phyloP scores from a whole-genome alignment of 2,329 filamentous ascomycete genomes.

The Penicillium freii region DNA sequence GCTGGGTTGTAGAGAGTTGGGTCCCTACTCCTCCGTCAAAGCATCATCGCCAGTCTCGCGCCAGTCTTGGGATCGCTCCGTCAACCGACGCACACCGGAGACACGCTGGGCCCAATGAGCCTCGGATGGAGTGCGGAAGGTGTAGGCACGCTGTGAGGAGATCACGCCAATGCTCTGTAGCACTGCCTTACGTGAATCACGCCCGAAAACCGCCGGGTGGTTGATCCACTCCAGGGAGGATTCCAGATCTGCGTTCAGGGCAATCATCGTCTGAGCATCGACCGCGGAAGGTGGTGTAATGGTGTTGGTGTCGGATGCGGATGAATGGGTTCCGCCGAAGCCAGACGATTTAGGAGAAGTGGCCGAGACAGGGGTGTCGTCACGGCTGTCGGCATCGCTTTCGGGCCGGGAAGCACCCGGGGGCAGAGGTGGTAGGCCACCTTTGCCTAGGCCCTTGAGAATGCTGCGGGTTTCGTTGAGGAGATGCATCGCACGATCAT shows the following conservation, averaged over 20 bases:
- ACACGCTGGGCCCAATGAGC: slow-evolving; percentile 84
- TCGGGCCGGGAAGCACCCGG: slow-evolving; percentile 45
- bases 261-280: slow-evolving; percentile 74
- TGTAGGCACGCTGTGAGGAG: slow-evolving; percentile 88
- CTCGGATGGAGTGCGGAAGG: slow-evolving; percentile 87
- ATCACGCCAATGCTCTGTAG: slow-evolving; percentile 96
- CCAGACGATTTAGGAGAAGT: slow-evolving; percentile 40
- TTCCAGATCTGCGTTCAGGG: slow-evolving; percentile 87
- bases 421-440: slow-evolving; percentile 84
- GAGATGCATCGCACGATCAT: slow-evolving; percentile 89
- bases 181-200: slow-evolving; percentile 92
- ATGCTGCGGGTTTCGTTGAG: slow-evolving; percentile 92
- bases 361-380: slow-evolving; percentile 35
- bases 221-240: slow-evolving; percentile 94
- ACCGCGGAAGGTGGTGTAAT: slow-evolving; percentile 67
- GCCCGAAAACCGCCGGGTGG: slow-evolving; percentile 89
- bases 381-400: slow-evolving; percentile 42
- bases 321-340: slow-evolving; percentile 35
- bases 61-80: slow-evolving; percentile 86
- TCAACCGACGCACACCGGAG: slow-evolving; percentile 73
- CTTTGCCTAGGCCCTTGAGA: slow-evolving; percentile 92
- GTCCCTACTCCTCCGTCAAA: slow-evolving; percentile 51
- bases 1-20: not conserved
- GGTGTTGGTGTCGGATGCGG: slow-evolving; percentile 45
- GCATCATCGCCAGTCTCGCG: slow-evolving; percentile 79